Base-by-base conservation (phyloP, 2,329 filamentous ascomycete genomes). In the Clonostachys solani region DNA sequence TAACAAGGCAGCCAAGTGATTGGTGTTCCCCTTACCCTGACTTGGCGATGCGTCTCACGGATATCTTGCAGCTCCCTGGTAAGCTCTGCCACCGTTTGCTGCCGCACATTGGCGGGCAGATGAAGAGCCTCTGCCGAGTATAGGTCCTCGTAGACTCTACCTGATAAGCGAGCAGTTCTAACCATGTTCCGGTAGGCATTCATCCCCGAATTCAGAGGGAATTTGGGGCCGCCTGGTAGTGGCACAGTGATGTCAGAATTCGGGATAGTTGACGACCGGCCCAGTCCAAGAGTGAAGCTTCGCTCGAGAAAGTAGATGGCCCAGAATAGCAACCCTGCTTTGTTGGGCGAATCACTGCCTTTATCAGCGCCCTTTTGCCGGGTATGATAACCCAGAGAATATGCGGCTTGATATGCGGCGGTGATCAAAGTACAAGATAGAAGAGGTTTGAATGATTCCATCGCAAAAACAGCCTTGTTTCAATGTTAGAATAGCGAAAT, bases 211-310 rank as follows among this genome's bases (percentile, higher is more conserved):
- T 29, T 29, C 3, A 29, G 23, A 3, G 23, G 23, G 23, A 29
- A 29, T 29, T 29, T 29, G 3, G 23, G 23, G 12, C 29, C 42
- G 17, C 40, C 40, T 15, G 45, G 41, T 6, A 36, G 44, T 4
- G 53, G 50, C 8, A 58, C 33, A 0, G 58, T 59, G 19, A 62
- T 52, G 17, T 62, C 57, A n/a, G 42, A 47, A 7, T 61, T 58
- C 12, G 58, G 53, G 9, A 62, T 55, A 1, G 51, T 57, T 0
- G 57, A 58, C 3, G 58, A 51, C 1, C 58, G 53, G 0, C 58
- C 59, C 3, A 62, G 48, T 6, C 58, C 54, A 10, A 62, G 48
- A 1, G 55, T 51, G 3, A 61, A 47, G 1, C 47, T 49, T 37
- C 60, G 60, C n/a, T 62, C 60, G 3, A 50, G 46, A 5, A 47